Evolutionary conservation across 352 stramenopile species (phyloP).

Genomic region (Thalassiosira exigua): DNA sequence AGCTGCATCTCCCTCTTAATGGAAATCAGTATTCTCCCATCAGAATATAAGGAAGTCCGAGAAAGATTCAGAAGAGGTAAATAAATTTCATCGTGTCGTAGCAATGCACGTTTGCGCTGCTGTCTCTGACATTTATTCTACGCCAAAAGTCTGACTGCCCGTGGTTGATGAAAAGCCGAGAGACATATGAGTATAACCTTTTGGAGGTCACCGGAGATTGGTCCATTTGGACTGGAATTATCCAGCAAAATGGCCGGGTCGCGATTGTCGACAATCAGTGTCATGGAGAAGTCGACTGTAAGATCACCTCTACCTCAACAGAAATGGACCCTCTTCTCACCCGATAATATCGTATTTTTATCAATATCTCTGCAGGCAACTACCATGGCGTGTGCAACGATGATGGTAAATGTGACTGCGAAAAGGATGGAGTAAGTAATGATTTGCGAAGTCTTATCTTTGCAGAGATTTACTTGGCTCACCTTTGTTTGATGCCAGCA

Average conservation of each 20-base stretch:
- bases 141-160: conserved; percentile 20
- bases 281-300: conserved; percentile 1
- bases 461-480: background rate
- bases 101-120: too few relatives aligned
- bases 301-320: too few relatives aligned
- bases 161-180: conserved; percentile 26
- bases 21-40: too few relatives aligned
- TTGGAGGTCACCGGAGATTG: background rate
- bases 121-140: too few relatives aligned
- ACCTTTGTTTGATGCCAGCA: background rate
- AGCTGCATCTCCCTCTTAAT: too few relatives aligned
- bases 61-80: too few relatives aligned
- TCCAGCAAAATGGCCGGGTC: background rate
- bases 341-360: too few relatives aligned
- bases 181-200: conserved; percentile 2
- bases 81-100: too few relatives aligned
- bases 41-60: too few relatives aligned
- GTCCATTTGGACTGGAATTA: conserved; percentile 1
- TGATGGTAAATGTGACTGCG: background rate
- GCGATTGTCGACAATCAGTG: background rate
- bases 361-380: background rate
- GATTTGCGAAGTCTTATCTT: background rate
- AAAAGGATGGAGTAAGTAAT: background rate
- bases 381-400: background rate
- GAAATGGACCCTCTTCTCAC: too few relatives aligned